These are phyloP conservation scores for Pochonia chlamydosporia DNA, from an alignment of 2,329 filamentous ascomycete genomes.

Conservation along the genomic window DNA sequence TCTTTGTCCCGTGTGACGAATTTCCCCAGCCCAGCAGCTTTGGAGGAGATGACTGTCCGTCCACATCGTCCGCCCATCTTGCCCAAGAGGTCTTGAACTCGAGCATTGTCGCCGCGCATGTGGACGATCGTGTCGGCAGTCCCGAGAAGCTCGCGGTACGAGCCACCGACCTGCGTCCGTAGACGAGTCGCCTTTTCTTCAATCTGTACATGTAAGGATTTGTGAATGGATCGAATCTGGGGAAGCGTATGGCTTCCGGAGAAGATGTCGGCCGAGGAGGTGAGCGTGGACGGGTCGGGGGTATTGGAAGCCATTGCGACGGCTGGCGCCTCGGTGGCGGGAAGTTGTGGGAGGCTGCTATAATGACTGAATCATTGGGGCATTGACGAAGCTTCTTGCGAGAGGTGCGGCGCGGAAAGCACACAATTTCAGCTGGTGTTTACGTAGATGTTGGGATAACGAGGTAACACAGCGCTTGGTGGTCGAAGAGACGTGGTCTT, in stretches of 20 bases:
- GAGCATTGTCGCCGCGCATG: constrained; percentile 75
- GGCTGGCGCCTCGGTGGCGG: constrained; percentile 6
- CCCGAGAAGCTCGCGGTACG: constrained; percentile 82
- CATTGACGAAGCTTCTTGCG: background rate
- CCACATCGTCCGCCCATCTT: constrained; percentile 75
- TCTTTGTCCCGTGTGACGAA: constrained; percentile 32
- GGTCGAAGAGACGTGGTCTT: background rate
- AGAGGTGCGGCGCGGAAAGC: background rate
- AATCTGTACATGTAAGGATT: constrained; percentile 50
- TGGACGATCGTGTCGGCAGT: constrained; percentile 91
- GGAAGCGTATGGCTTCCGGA: constrained; percentile 51
- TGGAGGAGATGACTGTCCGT: constrained; percentile 60
- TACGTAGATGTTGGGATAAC: background rate
- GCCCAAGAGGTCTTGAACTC: constrained; percentile 65
- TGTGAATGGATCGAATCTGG: constrained; percentile 59
- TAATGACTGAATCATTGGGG: constrained; percentile 2
- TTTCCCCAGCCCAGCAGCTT: constrained; percentile 50
- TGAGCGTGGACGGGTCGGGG: constrained; percentile 42
- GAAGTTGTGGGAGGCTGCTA: constrained; percentile 1
- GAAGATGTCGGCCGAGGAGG: constrained; percentile 50
- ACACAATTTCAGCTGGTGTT: background rate
- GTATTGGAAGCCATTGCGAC: constrained; percentile 27
- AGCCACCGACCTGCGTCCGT: constrained; percentile 58
- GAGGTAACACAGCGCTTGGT: background rate
- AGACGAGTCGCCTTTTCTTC: constrained; percentile 58